These are phyloP conservation scores for Ceratobasidium sp. DNA, from an alignment of 1,284 basidiomycete species.

Conservation along the genomic window DNA sequence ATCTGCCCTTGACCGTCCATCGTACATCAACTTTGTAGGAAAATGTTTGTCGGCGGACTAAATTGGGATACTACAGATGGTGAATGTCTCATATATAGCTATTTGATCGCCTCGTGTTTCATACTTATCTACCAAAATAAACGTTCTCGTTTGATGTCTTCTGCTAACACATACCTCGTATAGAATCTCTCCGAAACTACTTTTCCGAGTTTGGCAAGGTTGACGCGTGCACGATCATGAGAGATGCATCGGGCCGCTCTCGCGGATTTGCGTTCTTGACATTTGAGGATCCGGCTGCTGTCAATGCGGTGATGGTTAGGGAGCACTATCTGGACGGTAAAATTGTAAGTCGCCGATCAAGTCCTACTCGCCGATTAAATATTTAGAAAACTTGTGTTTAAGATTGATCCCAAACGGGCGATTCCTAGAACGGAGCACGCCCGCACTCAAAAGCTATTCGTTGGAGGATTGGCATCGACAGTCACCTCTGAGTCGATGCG, in stretches of 20 bases:
- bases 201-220: slow-evolving; percentile 93
- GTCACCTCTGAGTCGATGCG: slow-evolving; percentile 96
- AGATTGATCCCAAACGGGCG: slow-evolving; percentile 99
- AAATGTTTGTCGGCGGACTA: slow-evolving; percentile 97
- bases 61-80: slow-evolving; percentile 99
- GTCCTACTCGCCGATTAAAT: background rate
- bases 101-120: slow-evolving; percentile 21
- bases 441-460: slow-evolving; percentile 92
- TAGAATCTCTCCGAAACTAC: slow-evolving; percentile 87
- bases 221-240: slow-evolving; percentile 95
- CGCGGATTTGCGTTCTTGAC: slow-evolving; percentile 95
- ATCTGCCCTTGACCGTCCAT: slow-evolving; percentile 53
- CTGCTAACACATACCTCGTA: slow-evolving; percentile 25
- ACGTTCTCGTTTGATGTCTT: slow-evolving; percentile 12
- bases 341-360: slow-evolving; percentile 70
- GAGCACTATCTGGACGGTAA: slow-evolving; percentile 95
- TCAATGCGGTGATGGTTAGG: slow-evolving; percentile 89
- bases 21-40: slow-evolving; percentile 70
- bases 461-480: slow-evolving; percentile 91
- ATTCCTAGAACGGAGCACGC: slow-evolving; percentile 96
- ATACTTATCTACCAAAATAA: slow-evolving; percentile 39
- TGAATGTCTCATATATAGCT: slow-evolving; percentile 54
- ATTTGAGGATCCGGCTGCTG: slow-evolving; percentile 87
- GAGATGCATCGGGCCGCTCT: slow-evolving; percentile 89
- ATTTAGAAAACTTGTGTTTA: slow-evolving; percentile 47